These are phyloP conservation scores for Rhytidiadelphus loreus DNA, from an alignment of 225 moss, liverwort and hornwort genomes.

Conservation along the genomic window DNA sequence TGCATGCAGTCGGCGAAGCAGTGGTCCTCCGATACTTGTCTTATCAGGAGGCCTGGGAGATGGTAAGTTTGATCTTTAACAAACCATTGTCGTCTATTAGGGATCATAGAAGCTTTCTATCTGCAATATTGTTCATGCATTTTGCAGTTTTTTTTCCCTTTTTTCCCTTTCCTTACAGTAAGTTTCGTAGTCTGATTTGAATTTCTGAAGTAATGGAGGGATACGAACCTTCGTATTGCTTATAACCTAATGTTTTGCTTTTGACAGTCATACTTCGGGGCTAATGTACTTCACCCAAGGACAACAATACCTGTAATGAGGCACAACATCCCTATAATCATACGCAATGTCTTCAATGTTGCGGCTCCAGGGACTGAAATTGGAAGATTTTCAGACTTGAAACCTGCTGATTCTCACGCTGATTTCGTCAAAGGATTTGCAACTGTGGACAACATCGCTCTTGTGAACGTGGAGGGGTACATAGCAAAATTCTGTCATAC, in stretches of 20 bases:
- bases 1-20: conserved; percentile 69
- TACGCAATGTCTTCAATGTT: conserved; percentile 85
- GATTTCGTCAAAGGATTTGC: conserved; percentile 90
- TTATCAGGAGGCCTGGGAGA: conserved; percentile 98
- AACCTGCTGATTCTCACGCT: conserved; percentile 8
- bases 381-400: conserved; percentile 34
- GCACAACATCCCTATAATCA: conserved; percentile 68
- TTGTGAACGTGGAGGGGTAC: conserved; percentile 96
- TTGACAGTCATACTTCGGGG: conserved; percentile 92
- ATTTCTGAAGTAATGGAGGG: not conserved
- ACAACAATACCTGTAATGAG: conserved; percentile 95
- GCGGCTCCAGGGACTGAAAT: conserved; percentile 84
- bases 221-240: not conserved
- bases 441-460: conserved; percentile 87
- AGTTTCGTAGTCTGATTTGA: not conserved
- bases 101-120: not conserved
- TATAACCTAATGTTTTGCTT: not conserved
- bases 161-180: not conserved
- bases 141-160: not conserved
- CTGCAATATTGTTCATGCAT: not conserved
- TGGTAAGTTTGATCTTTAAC: conserved; percentile 39
- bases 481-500: not conserved
- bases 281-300: conserved; percentile 91
- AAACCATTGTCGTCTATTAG: not conserved
- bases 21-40: conserved; percentile 70